phyloP scores from a whole-genome alignment of 2,329 filamentous ascomycete genomes.

The Apiospora saccharicola region DNA sequence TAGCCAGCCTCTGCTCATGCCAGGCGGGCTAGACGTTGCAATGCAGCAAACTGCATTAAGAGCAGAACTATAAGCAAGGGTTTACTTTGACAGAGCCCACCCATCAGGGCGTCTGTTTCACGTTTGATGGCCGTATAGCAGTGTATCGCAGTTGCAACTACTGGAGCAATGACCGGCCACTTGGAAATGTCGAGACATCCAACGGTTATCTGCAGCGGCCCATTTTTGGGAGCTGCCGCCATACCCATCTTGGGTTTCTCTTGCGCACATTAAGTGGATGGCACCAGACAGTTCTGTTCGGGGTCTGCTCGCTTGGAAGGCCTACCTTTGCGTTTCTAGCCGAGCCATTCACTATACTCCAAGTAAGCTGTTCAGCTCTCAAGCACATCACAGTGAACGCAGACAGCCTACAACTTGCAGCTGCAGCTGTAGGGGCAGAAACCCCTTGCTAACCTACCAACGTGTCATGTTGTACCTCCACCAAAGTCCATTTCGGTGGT shows the following conservation, averaged over 20 bases:
- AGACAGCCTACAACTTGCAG: not conserved
- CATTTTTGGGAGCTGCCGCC: not conserved
- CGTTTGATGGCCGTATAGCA: slow-evolving; percentile 1
- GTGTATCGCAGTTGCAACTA: not conserved
- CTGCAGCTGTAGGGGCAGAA: not conserved
- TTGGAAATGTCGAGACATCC: slow-evolving; percentile 4
- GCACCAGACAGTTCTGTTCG: not conserved
- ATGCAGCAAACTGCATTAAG: slow-evolving; percentile 16
- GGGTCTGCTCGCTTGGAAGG: not conserved
- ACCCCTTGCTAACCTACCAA: not conserved
- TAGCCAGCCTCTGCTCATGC: not conserved
- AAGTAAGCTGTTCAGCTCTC: not conserved
- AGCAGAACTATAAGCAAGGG: not conserved
- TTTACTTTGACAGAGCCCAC: not conserved
- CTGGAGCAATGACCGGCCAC: not conserved
- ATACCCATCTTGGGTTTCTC: not conserved
- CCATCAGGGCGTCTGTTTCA: not conserved
- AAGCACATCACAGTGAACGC: not conserved
- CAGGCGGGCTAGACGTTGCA: slow-evolving; percentile 3
- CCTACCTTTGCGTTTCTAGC: not conserved
- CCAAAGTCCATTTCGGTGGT: not conserved
- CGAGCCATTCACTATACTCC: not conserved
- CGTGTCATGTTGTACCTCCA: not conserved
- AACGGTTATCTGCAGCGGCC: not conserved
- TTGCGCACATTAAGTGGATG: not conserved